Base-by-base conservation (phyloP, 768 basidiomycete genomes). In the Leccinum sublutescens region DNA sequence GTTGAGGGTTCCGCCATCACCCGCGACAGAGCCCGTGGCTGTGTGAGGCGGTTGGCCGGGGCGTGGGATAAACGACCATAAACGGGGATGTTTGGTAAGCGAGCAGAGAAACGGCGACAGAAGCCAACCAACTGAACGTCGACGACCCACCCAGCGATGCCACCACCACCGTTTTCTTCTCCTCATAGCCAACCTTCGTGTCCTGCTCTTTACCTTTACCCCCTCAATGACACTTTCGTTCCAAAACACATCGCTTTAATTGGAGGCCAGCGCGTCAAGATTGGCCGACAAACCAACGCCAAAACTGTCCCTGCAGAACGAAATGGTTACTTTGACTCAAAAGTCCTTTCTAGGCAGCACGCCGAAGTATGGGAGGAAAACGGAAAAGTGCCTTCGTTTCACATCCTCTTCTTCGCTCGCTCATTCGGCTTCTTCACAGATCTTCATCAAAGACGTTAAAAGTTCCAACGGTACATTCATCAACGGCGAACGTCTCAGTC, bases 381-480 rank as follows among this genome's bases (percentile, higher is more conserved):
- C 47, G 86, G 84, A 50, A 96, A 96, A 85, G 95, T 93, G 52
- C 52, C 79, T 70, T 11, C 5, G 4, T 50, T 50, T 56, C 47
- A 3, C 55, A 21, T 25, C 29, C 47, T 38, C 38, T 34, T 47
- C 50, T 49, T 52, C 50, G 45, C 52, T 64, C 54, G 52, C 60
- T 48, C 63, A 63, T 33, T 61, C 61, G 49, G 7, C 31, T 57
- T 50, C 40, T 48, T 57, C 4, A 33, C 50, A 98, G 94, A 95
- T 98, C 75, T 96, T 78, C 79, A 98, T 99, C 80, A 96, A 94
- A 76, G 97, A 98, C 74, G 94, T 98, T 71, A 96, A 96, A 79
- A 93, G 91, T 64, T 95, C 93, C 1, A 99, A 99, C 64, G 97
- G 97, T 1, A 99, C 97, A 6, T 99, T 98, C 72, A 95, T 99